Base-by-base conservation (phyloP, 176 grass and related monocot species). In the Oryza rufipogon region DNA sequence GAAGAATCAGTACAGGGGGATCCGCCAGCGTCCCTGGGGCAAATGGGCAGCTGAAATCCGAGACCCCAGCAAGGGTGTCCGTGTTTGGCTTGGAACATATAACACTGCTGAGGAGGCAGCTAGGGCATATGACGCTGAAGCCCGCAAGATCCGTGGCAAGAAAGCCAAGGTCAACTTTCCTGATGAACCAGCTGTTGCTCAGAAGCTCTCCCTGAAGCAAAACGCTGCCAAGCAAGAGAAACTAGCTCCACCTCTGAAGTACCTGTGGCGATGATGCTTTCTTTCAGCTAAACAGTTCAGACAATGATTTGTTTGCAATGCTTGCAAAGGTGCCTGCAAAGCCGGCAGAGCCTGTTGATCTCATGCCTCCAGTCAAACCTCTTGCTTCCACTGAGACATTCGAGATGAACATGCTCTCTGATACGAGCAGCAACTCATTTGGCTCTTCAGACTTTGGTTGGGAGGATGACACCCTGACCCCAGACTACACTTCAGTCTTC, bases 71-170 rank as follows among this genome's bases (percentile, higher is more conserved):
- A 95, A 95, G 86, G 93, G 93, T 38, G 88, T 95, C 38, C 91
- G 93, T 38, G 93, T 97, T 63, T 97, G 94, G 94, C 94, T 97
- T 63, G 94, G 94, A 77, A 97, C 94, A 67, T 97, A 91, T 89
- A 82, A 84, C 66, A 97, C 94, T 4, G 75, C 91, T n/a, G 94
- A 91, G 86, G 94, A 87, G 68, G 94, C 94, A 56, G 91, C 94
- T 32, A 89, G 93, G 71, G 93, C 93, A 77, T 95, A 95, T 46
- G 93, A 95, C 58, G 90, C 85, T 83, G 90, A 91, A 68, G 93
- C 93, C 28, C 88, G 91, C 25, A 87, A 89, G 60, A 96, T 96
- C 73, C 91, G 93, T 44, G 93, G 93, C 9, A 92, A 91, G 69
- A 96, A 96, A 20, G 93, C 93, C 4, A 96, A 96, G 84, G 91